Evolutionary conservation across 2,329 filamentous ascomycete species (phyloP), one percentile per base, ranked within the genome.

Genomic region (Bretziella fagacearum): DNA sequence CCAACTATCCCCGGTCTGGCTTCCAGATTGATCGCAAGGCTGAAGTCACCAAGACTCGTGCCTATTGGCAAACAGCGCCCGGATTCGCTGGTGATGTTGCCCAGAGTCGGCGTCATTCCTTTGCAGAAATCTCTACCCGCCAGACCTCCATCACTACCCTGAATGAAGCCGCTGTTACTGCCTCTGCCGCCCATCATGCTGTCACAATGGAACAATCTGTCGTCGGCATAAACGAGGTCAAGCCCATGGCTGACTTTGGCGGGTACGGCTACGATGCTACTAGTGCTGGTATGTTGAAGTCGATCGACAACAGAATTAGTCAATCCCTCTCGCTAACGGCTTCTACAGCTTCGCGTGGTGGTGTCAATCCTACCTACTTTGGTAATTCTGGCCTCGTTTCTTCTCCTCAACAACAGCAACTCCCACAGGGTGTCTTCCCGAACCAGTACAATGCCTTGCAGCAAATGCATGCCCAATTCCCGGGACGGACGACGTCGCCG

Each of bases 21-120:
- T 69, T 68, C 44, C 61, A 67, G n/a, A 56, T 69, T 27, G 77
- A 81, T 52, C 67, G 75, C 48, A 79, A 79, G 55, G 57, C 74
- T 7, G 77, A 81, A 51, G 77, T 71, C 30, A 66, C 80, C 6
- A 80, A 79, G 60, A 79, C 75, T 55, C 41, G 45, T 6, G 75
- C 71, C 3, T 73, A 75, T 52, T 86, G 81, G 81, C 79, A 82
- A 53, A 81, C 73, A 54, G 77, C 77, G 4, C 68, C 78, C n/a
- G 77, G 74, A 1, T 81, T 83, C 57, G 25, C 73, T 20, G 68
- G 66, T 3, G 79, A 83, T 51, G 66, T 76, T 25, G 74, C 79
- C 10, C 81, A 86, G 56, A 85, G 81, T 55, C 73, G 84, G 50
- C 76, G 84, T 23, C 84, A 89, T 60, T 89, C 84, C 1, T 84